These are phyloP conservation scores for Erysimum cheiri DNA, from an alignment of 441 rosid species.

Conservation along the genomic window DNA sequence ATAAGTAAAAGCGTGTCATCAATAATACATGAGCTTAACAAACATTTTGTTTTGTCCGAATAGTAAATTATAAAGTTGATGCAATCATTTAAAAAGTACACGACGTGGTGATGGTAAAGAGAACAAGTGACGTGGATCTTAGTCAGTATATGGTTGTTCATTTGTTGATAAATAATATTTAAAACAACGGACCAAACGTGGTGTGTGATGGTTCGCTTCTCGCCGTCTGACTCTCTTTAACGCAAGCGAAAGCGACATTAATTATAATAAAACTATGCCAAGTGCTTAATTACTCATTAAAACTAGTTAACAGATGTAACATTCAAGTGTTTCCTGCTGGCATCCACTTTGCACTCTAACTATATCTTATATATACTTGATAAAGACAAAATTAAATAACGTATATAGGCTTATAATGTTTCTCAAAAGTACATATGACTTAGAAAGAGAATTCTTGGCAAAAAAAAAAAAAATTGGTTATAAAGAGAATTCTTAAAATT, in stretches of 20 bases:
- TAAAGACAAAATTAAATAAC: no score
- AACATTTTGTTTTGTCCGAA: neutral
- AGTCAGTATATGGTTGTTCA: neutral
- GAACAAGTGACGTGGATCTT: constrained; percentile 17
- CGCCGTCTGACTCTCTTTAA: constrained; percentile 10
- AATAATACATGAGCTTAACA: neutral
- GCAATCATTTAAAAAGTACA: constrained; percentile 10
- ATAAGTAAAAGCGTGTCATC: neutral
- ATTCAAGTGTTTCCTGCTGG: no score
- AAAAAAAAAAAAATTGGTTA: no score
- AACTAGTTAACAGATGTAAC: no score
- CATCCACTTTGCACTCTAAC: no score
- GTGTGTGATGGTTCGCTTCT: constrained; percentile 14
- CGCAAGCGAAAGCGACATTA: constrained; percentile 15
- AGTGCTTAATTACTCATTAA: neutral
- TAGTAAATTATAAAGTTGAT: constrained; percentile 8
- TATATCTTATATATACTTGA: no score
- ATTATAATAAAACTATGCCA: neutral
- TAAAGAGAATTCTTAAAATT: no score
- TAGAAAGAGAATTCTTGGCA: no score
- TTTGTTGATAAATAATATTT: neutral
- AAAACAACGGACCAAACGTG: constrained; percentile 2
- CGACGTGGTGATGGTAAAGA: neutral
- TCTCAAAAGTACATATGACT: no score
- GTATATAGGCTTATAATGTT: no score